A percentile compares a stretch with the other conserved stretches of the same genome.
Conservation (phyloP, 306 rosid genomes). For the Sicyos baderoa region DNA sequence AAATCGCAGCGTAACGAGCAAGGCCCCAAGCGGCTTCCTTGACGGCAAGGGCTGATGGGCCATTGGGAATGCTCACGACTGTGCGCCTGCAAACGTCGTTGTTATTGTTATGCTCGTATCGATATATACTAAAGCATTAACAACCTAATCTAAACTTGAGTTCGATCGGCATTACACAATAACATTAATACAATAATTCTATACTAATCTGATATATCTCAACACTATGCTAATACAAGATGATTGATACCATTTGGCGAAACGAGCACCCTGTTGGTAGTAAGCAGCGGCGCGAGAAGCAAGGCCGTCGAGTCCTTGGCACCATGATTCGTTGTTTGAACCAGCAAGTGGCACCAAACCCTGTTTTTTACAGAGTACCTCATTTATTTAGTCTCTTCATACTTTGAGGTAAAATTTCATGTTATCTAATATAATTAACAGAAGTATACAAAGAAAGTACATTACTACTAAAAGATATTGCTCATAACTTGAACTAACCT, state of each 20-base stretch:
- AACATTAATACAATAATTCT: too few relatives aligned
- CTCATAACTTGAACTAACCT: slow-evolving; percentile 31
- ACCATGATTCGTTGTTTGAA: slow-evolving; percentile 84
- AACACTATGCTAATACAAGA: neutral
- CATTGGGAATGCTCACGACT: slow-evolving; percentile 84
- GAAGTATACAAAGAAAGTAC: too few relatives aligned
- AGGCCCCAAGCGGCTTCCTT: slow-evolving; percentile 89
- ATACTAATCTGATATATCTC: too few relatives aligned
- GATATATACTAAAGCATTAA: too few relatives aligned
- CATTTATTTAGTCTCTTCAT: neutral
- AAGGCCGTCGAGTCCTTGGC: slow-evolving; percentile 96
- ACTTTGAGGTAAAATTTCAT: neutral
- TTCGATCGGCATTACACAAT: too few relatives aligned
- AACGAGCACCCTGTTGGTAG: slow-evolving; percentile 94
- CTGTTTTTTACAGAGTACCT: slow-evolving; percentile 28
- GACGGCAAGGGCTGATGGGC: slow-evolving; percentile 93
- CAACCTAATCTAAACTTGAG: too few relatives aligned
- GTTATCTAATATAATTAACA: too few relatives aligned
- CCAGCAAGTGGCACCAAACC: slow-evolving; percentile 76
- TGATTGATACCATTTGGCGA: slow-evolving; percentile 66
- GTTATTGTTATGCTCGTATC: too few relatives aligned
- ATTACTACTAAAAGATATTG: too few relatives aligned
- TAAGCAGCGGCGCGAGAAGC: slow-evolving; percentile 85
- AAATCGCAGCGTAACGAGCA: slow-evolving; percentile 91
- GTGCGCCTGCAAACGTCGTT: slow-evolving; percentile 18